Evolutionary conservation across 768 basidiomycete genomes (phyloP).

Genomic region (Rhizopogon salebrosus): DNA sequence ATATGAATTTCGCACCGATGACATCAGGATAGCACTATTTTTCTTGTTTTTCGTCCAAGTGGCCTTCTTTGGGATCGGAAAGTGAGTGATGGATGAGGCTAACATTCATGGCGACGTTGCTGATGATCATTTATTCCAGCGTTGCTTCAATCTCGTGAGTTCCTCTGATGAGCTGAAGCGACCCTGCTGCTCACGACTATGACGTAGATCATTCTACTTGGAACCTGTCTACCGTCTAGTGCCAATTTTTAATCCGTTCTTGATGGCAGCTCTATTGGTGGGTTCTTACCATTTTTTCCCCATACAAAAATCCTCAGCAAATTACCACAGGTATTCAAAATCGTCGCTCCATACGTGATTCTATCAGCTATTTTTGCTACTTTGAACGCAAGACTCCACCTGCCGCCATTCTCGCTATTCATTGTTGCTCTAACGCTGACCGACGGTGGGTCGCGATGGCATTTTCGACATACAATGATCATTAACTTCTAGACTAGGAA

Average conservation of each 20-base stretch:
- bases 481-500: conserved; percentile 40
- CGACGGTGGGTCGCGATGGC: conserved; percentile 41
- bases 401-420: conserved; percentile 80
- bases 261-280: conserved; percentile 72
- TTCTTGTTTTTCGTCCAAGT: conserved; percentile 86
- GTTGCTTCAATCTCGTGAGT: conserved; percentile 81
- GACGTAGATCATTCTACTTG: conserved; percentile 69
- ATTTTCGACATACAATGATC: conserved; percentile 8
- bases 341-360: conserved; percentile 74
- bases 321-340: conserved; percentile 64
- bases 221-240: conserved; percentile 85
- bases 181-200: not conserved
- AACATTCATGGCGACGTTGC: not conserved
- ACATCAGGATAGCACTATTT: conserved; percentile 70
- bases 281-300: too few relatives aligned
- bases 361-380: conserved; percentile 65
- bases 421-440: conserved; percentile 71
- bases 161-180: not conserved
- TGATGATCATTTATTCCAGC: conserved; percentile 32
- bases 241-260: conserved; percentile 80
- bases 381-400: conserved; percentile 57
- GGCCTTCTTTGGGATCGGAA: conserved; percentile 82
- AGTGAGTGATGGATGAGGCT: conserved; percentile 40
- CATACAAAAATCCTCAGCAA: conserved; percentile 2
- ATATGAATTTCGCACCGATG: conserved; percentile 51